A percentile compares a stretch with the other conserved stretches of the same genome.
phyloP scores from a whole-genome alignment of 352 stramenopile genomes.

The Phytophthora sansomeana region DNA sequence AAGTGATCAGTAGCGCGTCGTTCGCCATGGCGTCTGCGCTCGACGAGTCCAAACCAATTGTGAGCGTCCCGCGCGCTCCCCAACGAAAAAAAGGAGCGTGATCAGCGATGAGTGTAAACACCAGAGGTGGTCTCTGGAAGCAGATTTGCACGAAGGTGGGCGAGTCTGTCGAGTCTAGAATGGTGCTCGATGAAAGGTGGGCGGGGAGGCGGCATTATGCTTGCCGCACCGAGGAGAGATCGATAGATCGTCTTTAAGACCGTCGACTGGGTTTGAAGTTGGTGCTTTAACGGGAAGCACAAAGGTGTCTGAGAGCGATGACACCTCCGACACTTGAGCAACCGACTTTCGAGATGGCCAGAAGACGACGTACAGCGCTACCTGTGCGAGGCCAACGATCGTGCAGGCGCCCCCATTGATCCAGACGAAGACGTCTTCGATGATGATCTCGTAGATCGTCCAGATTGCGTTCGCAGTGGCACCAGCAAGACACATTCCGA shows the following conservation, averaged over 20 bases:
- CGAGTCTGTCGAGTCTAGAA: no score
- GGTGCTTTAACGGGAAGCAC: not conserved
- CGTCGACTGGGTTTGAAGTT: not conserved
- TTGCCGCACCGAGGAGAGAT: not conserved
- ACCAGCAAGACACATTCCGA: slow-evolving; percentile 39
- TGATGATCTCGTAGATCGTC: slow-evolving; percentile 14
- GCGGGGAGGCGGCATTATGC: not conserved
- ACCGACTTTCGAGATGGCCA: not conserved
- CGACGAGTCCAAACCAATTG: slow-evolving; percentile 16
- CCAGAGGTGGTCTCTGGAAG: slow-evolving; percentile 2
- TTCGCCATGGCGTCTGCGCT: slow-evolving; percentile 4
- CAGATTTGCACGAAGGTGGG: slow-evolving; percentile 9
- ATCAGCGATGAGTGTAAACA: slow-evolving; percentile 26
- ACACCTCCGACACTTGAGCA: slow-evolving; percentile 1
- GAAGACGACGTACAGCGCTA: not conserved
- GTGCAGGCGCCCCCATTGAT: not conserved
- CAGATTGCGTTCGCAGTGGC: slow-evolving; percentile 42
- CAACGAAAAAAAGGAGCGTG: slow-evolving; percentile 18
- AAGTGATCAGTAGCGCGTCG: slow-evolving; percentile 11
- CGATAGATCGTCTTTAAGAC: not conserved
- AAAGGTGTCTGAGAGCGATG: slow-evolving; percentile 1
- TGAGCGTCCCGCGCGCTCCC: not conserved
- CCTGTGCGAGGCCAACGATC: no score
- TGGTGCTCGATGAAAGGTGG: no score
- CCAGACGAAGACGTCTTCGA: not conserved